These are phyloP conservation scores for Aureobasidium zeae DNA, from an alignment of 2,329 filamentous ascomycete genomes.

Conservation along the genomic window DNA sequence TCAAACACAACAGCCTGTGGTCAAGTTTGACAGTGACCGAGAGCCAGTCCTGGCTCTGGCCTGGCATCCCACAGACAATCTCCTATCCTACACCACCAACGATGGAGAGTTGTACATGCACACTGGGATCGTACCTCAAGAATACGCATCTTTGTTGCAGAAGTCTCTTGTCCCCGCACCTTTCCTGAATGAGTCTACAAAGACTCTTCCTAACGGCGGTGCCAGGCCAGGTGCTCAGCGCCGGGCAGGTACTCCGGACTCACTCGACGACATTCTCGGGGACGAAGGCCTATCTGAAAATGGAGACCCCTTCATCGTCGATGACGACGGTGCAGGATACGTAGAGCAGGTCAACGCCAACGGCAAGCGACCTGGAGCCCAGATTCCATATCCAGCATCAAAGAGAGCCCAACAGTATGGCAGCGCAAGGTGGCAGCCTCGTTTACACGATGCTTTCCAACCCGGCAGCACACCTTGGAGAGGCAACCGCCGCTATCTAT, in stretches of 20 bases:
- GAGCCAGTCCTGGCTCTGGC: slow-evolving; percentile 73
- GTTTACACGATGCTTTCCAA: slow-evolving; percentile 78
- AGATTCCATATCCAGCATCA: slow-evolving; percentile 32
- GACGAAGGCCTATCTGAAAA: slow-evolving; percentile 49
- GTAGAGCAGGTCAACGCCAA: slow-evolving; percentile 53
- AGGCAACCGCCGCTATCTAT: slow-evolving; percentile 86
- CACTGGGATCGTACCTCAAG: slow-evolving; percentile 51
- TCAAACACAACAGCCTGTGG: slow-evolving; percentile 72
- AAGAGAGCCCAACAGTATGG: slow-evolving; percentile 40
- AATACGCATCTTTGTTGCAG: slow-evolving; percentile 40
- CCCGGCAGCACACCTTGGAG: slow-evolving; percentile 93
- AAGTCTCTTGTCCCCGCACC: slow-evolving; percentile 63
- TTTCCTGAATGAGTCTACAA: slow-evolving; percentile 69
- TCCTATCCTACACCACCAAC: slow-evolving; percentile 82
- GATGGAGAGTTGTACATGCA: slow-evolving; percentile 92
- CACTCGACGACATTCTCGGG: slow-evolving; percentile 72
- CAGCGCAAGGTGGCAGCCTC: slow-evolving; percentile 43
- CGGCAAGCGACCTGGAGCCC: slow-evolving; percentile 48
- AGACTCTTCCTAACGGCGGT: slow-evolving; percentile 46
- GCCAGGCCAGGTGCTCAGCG: slow-evolving; percentile 44
- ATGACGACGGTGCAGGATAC: slow-evolving; percentile 93
- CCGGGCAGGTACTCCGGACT: slow-evolving; percentile 57
- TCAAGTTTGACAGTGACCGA: slow-evolving; percentile 60
- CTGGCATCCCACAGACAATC: slow-evolving; percentile 87
- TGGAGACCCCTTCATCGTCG: slow-evolving; percentile 75